Conservation (phyloP, 768 basidiomycete genomes). For the Clathrus columnatus region DNA sequence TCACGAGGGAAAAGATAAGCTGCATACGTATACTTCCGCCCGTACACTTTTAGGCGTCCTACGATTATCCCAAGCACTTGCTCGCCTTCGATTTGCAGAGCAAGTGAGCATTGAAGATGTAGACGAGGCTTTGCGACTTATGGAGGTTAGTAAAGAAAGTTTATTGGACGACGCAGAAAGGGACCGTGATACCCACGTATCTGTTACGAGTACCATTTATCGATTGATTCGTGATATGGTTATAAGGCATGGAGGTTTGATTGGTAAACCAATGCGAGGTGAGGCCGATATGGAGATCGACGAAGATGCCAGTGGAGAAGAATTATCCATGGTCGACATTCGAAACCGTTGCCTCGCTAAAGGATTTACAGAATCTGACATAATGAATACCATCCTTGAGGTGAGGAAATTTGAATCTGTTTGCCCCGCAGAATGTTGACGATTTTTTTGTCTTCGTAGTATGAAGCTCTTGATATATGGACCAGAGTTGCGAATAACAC, state of each 20-base stretch:
- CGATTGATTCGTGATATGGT: conserved; percentile 87
- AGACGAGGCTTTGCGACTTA: conserved; percentile 91
- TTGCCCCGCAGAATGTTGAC: conserved; percentile 11
- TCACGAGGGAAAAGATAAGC: conserved; percentile 79
- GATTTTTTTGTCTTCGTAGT: conserved; percentile 39
- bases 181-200: conserved; percentile 64
- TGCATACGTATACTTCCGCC: conserved; percentile 91
- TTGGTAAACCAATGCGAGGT: conserved; percentile 63
- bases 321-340: conserved; percentile 80
- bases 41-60: conserved; percentile 92
- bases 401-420: conserved; percentile 35
- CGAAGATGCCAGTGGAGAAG: conserved; percentile 47
- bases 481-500: conserved; percentile 76
- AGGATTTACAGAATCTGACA: conserved; percentile 86
- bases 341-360: conserved; percentile 75
- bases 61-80: conserved; percentile 89
- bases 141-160: conserved; percentile 94
- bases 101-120: conserved; percentile 80
- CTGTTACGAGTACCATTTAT: conserved; percentile 77
- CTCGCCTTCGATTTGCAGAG: conserved; percentile 80
- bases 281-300: conserved; percentile 64
- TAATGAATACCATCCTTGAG: conserved; percentile 76
- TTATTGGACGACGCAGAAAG: conserved; percentile 72
- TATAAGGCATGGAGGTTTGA: conserved; percentile 10
- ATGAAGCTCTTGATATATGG: conserved; percentile 78